Percentiles rank a stretch among this genome's conserved stretches.
Conservation (phyloP, 176 grass and related monocot genomes). For the Cymbopogon citratus region DNA sequence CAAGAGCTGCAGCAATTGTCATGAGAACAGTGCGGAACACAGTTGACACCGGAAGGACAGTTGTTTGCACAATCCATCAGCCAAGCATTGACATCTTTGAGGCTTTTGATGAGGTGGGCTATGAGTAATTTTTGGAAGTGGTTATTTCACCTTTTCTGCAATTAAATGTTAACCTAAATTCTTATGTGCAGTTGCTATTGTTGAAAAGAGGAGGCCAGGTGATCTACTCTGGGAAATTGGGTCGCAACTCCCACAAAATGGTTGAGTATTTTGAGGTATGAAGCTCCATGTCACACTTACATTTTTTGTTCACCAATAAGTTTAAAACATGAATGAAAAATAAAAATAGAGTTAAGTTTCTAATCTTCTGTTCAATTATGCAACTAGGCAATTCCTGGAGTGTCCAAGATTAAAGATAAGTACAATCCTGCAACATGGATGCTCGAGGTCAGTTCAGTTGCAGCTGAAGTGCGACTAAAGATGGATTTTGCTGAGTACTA, state of each 20-base stretch:
- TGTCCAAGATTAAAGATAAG: conserved; percentile 88
- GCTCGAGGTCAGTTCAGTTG: conserved; percentile 90
- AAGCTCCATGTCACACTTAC: neutral
- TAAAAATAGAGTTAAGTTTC: neutral
- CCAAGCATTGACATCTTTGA: conserved; percentile 99
- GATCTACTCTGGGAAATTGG: conserved; percentile 81
- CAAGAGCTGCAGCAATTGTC: conserved; percentile 95
- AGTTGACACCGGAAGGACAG: conserved; percentile 91
- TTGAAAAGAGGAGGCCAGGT: conserved; percentile 99
- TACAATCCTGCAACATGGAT: conserved; percentile 98
- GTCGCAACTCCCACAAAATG: conserved; percentile 79
- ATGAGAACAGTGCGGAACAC: conserved; percentile 99
- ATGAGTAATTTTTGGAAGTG: conserved; percentile 2
- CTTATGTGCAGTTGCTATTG: conserved; percentile 54
- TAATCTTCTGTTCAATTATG: conserved; percentile 20
- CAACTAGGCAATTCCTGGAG: conserved; percentile 84
- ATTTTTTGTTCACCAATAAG: neutral
- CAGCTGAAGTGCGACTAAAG: conserved; percentile 71
- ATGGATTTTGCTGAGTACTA: conserved; percentile 86
- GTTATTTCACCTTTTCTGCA: neutral
- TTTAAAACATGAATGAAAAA: neutral
- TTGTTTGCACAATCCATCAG: conserved; percentile 98
- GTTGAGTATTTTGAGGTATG: conserved; percentile 93
- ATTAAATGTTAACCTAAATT: neutral
- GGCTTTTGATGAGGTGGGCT: conserved; percentile 85